Percentiles rank a stretch among this genome's conserved stretches.
Evolutionary conservation across 2,329 filamentous ascomycete genomes (phyloP).

Genomic region (Chalaropsis thielavioides): DNA sequence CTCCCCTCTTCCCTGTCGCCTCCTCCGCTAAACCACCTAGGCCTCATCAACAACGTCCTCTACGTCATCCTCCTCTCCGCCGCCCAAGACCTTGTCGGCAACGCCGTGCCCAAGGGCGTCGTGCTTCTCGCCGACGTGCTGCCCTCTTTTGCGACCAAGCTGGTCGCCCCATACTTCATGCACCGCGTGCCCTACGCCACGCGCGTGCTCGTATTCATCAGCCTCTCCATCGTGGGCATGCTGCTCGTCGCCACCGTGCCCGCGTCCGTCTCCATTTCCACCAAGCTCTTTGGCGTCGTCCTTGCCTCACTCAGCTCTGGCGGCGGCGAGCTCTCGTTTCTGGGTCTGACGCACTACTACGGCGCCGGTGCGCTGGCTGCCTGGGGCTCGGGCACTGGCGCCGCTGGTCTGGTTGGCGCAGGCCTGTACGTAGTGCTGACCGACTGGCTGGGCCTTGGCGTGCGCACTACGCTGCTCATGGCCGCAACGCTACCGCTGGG

Average conservation of each 20-base stretch:
- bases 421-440: constrained; percentile 79
- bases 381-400: constrained; percentile 87
- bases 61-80: constrained; percentile 95
- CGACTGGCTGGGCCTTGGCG: constrained; percentile 60
- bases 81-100: constrained; percentile 86
- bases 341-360: constrained; percentile 87
- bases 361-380: constrained; percentile 73
- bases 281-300: constrained; percentile 70
- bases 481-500: constrained; percentile 66
- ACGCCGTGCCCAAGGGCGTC: constrained; percentile 68
- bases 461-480: constrained; percentile 58
- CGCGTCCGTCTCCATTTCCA: constrained; percentile 34
- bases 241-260: constrained; percentile 73
- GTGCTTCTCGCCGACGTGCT: constrained; percentile 88
- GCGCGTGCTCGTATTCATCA: constrained; percentile 61
- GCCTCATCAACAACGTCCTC: constrained; percentile 80
- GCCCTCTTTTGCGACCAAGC: constrained; percentile 76
- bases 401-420: constrained; percentile 72
- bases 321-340: constrained; percentile 76
- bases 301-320: constrained; percentile 76
- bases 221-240: constrained; percentile 72
- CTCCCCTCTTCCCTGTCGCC: neutral
- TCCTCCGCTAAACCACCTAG: constrained; percentile 21
- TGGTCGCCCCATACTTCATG: constrained; percentile 86
- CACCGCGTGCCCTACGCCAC: constrained; percentile 67